Conservation (phyloP, 495 filamentous ascomycete genomes). For the Parmelia sp. region DNA sequence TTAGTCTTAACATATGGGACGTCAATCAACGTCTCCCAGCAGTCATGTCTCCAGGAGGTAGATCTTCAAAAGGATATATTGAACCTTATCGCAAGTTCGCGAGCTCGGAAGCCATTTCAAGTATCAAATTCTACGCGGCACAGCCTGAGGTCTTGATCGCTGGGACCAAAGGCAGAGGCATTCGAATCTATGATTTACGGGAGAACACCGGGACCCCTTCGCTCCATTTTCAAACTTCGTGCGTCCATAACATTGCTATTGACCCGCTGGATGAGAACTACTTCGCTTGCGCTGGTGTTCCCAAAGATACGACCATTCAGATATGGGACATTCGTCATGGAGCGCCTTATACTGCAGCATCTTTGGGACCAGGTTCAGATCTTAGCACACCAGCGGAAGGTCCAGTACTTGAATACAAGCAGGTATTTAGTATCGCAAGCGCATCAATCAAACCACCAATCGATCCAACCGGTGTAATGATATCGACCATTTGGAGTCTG, state of each 20-base stretch:
- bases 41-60: constrained; percentile 31
- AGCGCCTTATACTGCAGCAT: constrained; percentile 39
- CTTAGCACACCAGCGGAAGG: constrained; percentile 26
- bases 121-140: constrained; percentile 83
- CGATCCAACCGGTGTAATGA: constrained; percentile 42
- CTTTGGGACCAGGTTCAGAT: constrained; percentile 34
- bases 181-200: constrained; percentile 86
- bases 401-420: constrained; percentile 60
- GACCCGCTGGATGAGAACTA: constrained; percentile 89
- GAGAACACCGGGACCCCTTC: constrained; percentile 51
- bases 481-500: constrained; percentile 62
- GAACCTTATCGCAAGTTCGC: constrained; percentile 70
- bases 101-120: constrained; percentile 79
- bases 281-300: constrained; percentile 77
- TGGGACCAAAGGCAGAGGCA: constrained; percentile 76
- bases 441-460: constrained; percentile 29
- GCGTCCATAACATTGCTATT: constrained; percentile 85
- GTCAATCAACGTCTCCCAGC: constrained; percentile 59
- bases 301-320: constrained; percentile 62
- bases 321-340: constrained; percentile 84
- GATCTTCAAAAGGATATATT: constrained; percentile 36
- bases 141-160: constrained; percentile 76
- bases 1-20: constrained; percentile 92
- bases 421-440: constrained; percentile 50
- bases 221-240: constrained; percentile 66